Evolutionary conservation across 208 protist species (phyloP).

Genomic region (Entamoeba invadens): DNA sequence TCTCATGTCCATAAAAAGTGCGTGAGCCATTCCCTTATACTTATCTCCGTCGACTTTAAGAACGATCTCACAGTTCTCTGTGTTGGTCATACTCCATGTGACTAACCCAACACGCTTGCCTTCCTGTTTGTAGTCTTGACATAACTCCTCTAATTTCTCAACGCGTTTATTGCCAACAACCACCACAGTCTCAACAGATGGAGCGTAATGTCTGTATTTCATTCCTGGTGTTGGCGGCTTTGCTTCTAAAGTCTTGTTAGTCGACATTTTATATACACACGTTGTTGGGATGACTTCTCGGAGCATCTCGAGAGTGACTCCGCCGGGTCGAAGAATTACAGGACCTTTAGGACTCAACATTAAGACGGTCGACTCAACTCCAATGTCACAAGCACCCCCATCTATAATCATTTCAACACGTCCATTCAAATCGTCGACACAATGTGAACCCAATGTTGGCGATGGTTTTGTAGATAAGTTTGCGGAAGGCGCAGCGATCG

Average conservation of each 20-base stretch:
- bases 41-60: background rate
- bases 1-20: background rate
- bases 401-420: background rate
- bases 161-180: background rate
- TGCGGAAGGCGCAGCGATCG: conserved; percentile 34
- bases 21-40: background rate
- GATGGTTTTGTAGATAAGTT: conserved; percentile 25
- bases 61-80: background rate
- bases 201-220: conserved; percentile 3
- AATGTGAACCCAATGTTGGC: conserved; percentile 13
- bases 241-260: background rate
- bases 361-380: background rate
- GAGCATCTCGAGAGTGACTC: background rate
- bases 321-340: background rate
- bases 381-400: background rate
- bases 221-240: background rate
- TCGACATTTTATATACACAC: background rate
- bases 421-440: background rate
- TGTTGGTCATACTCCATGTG: background rate
- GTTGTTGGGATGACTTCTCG: background rate
- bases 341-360: background rate
- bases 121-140: background rate
- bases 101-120: background rate
- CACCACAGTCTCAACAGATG: background rate
- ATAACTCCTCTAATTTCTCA: background rate